Percentiles rank a stretch among this genome's conserved stretches.
phyloP scores from a whole-genome alignment of 164 flowering plant genomes.

The Vitis riparia region DNA sequence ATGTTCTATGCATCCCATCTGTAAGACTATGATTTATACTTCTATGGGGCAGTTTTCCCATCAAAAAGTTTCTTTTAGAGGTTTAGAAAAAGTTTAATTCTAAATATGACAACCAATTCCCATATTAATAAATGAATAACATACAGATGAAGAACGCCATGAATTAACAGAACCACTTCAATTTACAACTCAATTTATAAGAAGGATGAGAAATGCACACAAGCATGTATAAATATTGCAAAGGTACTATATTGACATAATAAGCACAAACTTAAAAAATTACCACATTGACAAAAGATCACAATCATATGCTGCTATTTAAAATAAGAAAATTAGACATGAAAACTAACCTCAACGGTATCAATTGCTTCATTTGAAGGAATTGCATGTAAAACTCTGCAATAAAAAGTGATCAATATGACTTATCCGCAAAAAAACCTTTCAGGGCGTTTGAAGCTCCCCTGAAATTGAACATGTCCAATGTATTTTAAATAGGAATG shows the following conservation, averaged over 20 bases:
- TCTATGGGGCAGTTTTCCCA: background rate
- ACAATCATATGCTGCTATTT: background rate
- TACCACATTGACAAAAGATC: background rate
- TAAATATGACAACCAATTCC: no score
- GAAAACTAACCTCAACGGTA: constrained; percentile 85
- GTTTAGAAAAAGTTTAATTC: no score
- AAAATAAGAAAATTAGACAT: constrained; percentile 2
- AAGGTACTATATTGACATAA: no score
- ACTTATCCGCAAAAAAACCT: background rate
- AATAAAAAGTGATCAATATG: constrained; percentile 5
- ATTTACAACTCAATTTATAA: no score
- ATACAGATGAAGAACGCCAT: no score
- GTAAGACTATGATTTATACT: background rate
- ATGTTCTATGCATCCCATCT: background rate
- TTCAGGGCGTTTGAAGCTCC: background rate
- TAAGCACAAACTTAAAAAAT: no score
- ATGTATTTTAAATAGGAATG: no score
- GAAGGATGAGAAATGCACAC: no score
- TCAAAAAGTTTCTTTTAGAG: no score
- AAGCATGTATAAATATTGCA: no score
- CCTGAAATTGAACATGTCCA: background rate
- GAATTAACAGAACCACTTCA: no score
- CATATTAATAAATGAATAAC: no score
- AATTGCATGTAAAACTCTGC: constrained; percentile 90
- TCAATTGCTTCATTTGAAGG: constrained; percentile 96